A percentile compares a stretch with the other conserved stretches of the same genome.
Conservation (phyloP, 176 grass and related monocot species). For the Metroxylon sagu region DNA sequence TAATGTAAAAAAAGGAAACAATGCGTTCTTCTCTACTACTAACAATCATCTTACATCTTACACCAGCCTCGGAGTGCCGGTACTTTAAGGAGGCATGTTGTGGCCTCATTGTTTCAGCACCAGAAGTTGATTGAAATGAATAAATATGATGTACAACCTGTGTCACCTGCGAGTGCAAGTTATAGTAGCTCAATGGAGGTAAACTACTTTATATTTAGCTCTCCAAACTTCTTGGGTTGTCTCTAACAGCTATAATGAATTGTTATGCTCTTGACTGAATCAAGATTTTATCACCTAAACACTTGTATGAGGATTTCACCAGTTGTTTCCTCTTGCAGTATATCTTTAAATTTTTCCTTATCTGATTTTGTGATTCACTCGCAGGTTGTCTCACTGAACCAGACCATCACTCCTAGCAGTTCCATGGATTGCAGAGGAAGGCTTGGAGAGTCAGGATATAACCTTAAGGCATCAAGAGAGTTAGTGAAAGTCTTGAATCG, state of each 20-base stretch:
- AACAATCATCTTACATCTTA: constrained; percentile 1
- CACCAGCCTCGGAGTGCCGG: constrained; percentile 50
- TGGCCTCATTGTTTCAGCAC: constrained; percentile 41
- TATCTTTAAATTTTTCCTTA: constrained; percentile 20
- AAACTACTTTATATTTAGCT: background rate
- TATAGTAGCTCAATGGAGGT: constrained; percentile 78
- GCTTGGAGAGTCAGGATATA: constrained; percentile 44
- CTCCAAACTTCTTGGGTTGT: background rate
- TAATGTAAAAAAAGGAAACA: too few species aligned
- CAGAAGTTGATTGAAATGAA: constrained; percentile 48
- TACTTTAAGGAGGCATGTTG: constrained; percentile 37
- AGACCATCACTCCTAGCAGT: constrained; percentile 40
- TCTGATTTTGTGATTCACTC: constrained; percentile 8
- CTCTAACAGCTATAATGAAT: too few species aligned
- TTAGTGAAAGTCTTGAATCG: constrained; percentile 94
- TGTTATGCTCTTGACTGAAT: too few species aligned
- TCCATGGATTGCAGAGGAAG: constrained; percentile 54
- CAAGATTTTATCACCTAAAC: too few species aligned
- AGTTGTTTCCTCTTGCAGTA: background rate
- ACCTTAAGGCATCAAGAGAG: constrained; percentile 80
- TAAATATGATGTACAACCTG: constrained; percentile 21
- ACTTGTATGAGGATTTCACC: too few species aligned
- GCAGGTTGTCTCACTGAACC: constrained; percentile 62
- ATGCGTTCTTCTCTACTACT: background rate
- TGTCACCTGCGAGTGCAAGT: constrained; percentile 48